Evolutionary conservation across 441 rosid species (phyloP), one percentile per base, ranked within the genome.

Genomic region (Erodium moschatum): DNA sequence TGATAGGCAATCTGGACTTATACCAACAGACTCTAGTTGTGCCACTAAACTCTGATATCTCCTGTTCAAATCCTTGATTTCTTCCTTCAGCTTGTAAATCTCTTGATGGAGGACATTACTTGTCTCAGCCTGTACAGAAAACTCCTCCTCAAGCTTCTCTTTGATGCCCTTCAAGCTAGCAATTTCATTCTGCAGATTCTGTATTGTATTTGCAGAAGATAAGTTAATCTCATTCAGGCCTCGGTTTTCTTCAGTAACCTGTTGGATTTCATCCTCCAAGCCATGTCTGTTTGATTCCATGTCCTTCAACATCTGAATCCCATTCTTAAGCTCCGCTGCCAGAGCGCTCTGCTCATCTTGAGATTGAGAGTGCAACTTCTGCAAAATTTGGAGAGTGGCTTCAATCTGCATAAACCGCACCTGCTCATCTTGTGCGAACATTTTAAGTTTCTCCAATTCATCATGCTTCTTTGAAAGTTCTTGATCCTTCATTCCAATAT

Each of bases 321-420:
- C 81, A 60, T 79, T 78, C 63, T 83, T 76, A 67, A 86, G 89
- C 70, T 86, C 85, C 76, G 74, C 40, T 27, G 84, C 69, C 72
- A 89, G 82, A 75, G 70, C 72, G 65, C 77, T 71, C 74, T 86
- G 95, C 77, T 89, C 89, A 71, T 76, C 83, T 78, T 81, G 91
- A 70, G 93, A 92, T 61, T 86, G 86, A 68, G 78, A 83, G 75
- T 89, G 88, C 81, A 90, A 70, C 80, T 81, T 80, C 80, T 86
- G 90, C 80, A 92, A 75, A 56, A 81, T 71, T 72, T 78, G 82
- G 62, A 95, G 82, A 52, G 86, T 77, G 61, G 80, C 83, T 82
- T 83, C 91, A 20, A 88, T 81, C 69, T 90, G 79, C 69, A 77
- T 50, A 75, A 90, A 85, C 35, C 73, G 86, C 46, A 82, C 80